A percentile compares a stretch with the other conserved stretches of the same genome.
phyloP scores from a whole-genome alignment of 2,329 filamentous ascomycete genomes.

The Rutstroemia sp. region DNA sequence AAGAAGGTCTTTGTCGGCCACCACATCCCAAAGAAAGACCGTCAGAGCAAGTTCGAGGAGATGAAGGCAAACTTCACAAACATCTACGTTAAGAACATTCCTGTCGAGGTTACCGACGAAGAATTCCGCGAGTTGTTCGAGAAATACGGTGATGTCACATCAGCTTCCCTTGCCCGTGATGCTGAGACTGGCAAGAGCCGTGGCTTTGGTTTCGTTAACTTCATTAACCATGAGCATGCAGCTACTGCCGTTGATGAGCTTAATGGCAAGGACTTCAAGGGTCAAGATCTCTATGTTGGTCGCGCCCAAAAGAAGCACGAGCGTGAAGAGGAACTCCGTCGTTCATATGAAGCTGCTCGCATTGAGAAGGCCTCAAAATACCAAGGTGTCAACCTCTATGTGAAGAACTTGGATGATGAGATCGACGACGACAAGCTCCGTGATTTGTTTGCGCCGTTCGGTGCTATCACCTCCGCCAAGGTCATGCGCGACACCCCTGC shows the following conservation, averaged over 20 bases:
- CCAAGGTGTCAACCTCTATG: constrained; percentile 98
- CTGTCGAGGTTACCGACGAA: constrained; percentile 76
- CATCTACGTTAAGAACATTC: constrained; percentile 98
- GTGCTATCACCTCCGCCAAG: constrained; percentile 96
- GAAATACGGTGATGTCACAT: constrained; percentile 89
- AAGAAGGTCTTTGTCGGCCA: constrained; percentile 99
- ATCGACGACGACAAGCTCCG: constrained; percentile 97
- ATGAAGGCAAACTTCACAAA: constrained; percentile 99
- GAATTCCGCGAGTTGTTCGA: constrained; percentile 93
- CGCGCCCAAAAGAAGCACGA: constrained; percentile 99
- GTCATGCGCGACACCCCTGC: constrained; percentile 86
- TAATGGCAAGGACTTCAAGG: constrained; percentile 85
- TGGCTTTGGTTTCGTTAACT: constrained; percentile 96
- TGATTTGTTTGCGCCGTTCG: constrained; percentile 83
- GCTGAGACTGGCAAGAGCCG: constrained; percentile 80
- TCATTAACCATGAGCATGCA: constrained; percentile 82
- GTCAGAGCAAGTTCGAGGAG: constrained; percentile 99
- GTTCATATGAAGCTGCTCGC: constrained; percentile 95
- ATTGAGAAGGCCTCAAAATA: constrained; percentile 99
- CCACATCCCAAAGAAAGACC: constrained; percentile 99
- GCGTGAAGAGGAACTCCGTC: constrained; percentile 97
- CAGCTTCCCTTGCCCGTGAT: constrained; percentile 86
- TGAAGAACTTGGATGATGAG: constrained; percentile 97
- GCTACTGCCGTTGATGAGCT: constrained; percentile 82
- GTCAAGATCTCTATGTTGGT: constrained; percentile 94